Evolutionary conservation across 2,329 filamentous ascomycete genomes (phyloP), one percentile per base, ranked within the genome.

Genomic region (Paramyrothecium roridum): DNA sequence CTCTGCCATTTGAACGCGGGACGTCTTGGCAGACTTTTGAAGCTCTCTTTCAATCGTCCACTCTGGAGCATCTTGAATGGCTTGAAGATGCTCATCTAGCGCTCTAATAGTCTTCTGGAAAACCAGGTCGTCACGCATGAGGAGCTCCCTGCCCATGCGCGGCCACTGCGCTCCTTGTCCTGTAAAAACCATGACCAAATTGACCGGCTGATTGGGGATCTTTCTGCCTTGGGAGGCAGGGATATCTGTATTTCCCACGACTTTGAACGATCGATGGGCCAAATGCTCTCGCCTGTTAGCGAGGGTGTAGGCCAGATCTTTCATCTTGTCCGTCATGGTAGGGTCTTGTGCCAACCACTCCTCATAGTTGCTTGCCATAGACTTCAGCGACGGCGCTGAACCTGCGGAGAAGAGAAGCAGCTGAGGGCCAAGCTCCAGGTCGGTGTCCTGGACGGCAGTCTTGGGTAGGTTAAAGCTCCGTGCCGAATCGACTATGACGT

Each of bases 81-180:
- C 48, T 12, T 26, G 47, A 26, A 50, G 2, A 33, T 40, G 8
- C 20, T 26, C 7, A 16, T 56, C 54, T 47, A 55, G 48, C 19
- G 20, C 23, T 21, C 52, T 17, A 20, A 73, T 67, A 2, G 62
- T 61, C 8, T 61, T 48, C 3, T 56, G 57, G 57, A 71, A 73
- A 3, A 66, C 57, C 10, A 68, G 65, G 50, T 67, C 70, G 3
- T 52, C 46, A n/a, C 52, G 51, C 23, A 61, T 59, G 37, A 43
- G 37, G 37, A 70, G 63, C 58, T 67, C 64, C 8, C 61, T 61
- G 48, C 68, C 68, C 68, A 71, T 68, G 48, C 52, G 60, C 47
- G 52, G 46, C 63, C 62, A 68, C 56, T 68, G 66, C 7, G 66
- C 68, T 16, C 69, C 69, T 54, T 70, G 69, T 13, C 68, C 68